These are phyloP conservation scores for Dispira parvispora DNA, from an alignment of 192 early-diverging fungal species.

Conservation along the genomic window DNA sequence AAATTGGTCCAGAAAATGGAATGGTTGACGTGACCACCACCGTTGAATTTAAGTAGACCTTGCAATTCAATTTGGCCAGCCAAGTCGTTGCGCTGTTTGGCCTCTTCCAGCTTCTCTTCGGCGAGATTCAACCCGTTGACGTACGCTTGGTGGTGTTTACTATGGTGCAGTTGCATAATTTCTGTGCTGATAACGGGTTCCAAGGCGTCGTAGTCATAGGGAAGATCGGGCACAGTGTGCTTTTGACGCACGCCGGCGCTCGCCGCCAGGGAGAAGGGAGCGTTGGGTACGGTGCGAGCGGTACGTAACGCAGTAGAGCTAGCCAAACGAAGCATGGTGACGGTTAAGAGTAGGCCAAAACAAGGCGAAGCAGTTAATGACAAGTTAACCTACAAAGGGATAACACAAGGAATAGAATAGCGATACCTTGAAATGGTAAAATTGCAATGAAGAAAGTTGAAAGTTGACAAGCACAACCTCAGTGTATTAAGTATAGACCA, in stretches of 20 bases:
- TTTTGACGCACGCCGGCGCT: slow-evolving; percentile 26
- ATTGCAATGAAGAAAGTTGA: too few relatives aligned
- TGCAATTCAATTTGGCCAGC: slow-evolving; percentile 60
- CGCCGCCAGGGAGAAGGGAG: not conserved
- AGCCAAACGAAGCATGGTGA: not conserved
- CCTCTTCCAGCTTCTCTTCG: slow-evolving; percentile 74
- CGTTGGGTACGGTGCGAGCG: not conserved
- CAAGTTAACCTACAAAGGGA: too few relatives aligned
- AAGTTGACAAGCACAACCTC: too few relatives aligned
- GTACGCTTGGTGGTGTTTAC: slow-evolving; percentile 91
- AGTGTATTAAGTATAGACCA: too few relatives aligned
- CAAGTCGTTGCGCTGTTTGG: slow-evolving; percentile 51
- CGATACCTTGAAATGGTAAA: too few relatives aligned
- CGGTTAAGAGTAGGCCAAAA: not conserved
- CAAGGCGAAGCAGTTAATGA: not conserved
- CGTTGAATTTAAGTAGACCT: slow-evolving; percentile 77
- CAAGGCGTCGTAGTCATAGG: slow-evolving; percentile 71
- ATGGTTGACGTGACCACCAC: slow-evolving; percentile 83
- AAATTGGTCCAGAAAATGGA: slow-evolving; percentile 92
- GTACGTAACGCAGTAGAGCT: not conserved
- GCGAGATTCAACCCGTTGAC: slow-evolving; percentile 74
- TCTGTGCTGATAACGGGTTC: slow-evolving; percentile 87
- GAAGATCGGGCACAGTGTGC: slow-evolving; percentile 75
- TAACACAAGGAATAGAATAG: too few relatives aligned
- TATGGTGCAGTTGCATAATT: slow-evolving; percentile 89